Evolutionary conservation across 1,139 yeast genomes (phyloP), one percentile per base, ranked within the genome.

Genomic region (Pichia cactophila): DNA sequence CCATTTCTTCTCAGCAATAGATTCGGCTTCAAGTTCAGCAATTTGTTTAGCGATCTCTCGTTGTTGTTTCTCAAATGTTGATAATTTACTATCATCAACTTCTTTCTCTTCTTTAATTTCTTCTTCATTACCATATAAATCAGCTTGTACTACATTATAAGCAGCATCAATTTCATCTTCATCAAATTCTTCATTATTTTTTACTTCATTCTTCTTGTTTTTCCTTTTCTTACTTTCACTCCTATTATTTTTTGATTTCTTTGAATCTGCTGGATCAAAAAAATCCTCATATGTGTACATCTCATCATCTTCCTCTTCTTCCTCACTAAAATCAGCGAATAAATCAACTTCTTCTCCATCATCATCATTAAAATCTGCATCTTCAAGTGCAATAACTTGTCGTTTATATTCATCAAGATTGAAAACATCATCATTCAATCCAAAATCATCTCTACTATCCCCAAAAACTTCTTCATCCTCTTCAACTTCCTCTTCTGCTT

Each of bases 1-100:
- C 98, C 98, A 92, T 61, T 83, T 83, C 71, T 92, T 92, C 54
- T 86, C 92, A 1, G 89, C 92, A 29, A 92, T 82, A 31, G 94
- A 83, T 63, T 90, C 97, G 37, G 81, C 80, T 68, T 92, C 98
- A 47, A 89, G 72, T 58, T 78, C 74, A 39, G 77, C 78, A 54
- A 92, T 92, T 66, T 92, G 95, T 41, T 76, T 74, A 61, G 83
- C 86, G 36, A 92, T 74, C 52, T 78, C 80, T 49, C 74, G 72
- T 65, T 90, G 97, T 63, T 89, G 95, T 59, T 79, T 85, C 65
- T 92, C 96, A 63, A 80, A 88, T 5, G 88, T 78, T 0, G 97
- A 87, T 52, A 89, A 67, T 43, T 74, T 72, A 29, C 61, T 61
- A 20, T 61, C 65, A 10, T 52, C 58, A 23, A 75, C 80, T n/a